Evolutionary conservation across 345 rosid genomes (phyloP).

Genomic region (Anacardium occidentale): DNA sequence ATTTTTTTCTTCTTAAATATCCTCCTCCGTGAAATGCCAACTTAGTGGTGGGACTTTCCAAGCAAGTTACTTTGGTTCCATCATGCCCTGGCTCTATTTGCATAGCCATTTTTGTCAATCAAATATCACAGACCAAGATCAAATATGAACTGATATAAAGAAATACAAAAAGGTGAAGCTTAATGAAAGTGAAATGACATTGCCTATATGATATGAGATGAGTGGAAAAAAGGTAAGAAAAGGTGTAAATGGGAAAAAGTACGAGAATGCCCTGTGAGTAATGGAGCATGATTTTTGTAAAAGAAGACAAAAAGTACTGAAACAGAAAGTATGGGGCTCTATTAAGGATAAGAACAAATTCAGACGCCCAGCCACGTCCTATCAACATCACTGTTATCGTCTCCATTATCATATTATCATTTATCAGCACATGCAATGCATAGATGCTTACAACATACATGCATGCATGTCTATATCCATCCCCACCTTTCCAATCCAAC

Average conservation of each 20-base stretch:
- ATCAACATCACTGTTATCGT: constrained; percentile 21
- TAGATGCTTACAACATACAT: too few species aligned
- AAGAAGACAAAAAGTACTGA: constrained; percentile 32
- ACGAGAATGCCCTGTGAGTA: neutral
- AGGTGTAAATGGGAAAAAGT: neutral
- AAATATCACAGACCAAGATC: too few species aligned
- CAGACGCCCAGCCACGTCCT: constrained; percentile 26
- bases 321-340: constrained; percentile 31
- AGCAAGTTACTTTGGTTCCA: neutral
- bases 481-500: too few species aligned
- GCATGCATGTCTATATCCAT: neutral
- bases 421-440: neutral
- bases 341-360: constrained; percentile 30
- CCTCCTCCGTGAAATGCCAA: neutral
- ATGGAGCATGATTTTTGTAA: neutral
- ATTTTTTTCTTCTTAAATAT: neutral
- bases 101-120: too few species aligned
- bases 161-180: too few species aligned
- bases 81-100: too few species aligned
- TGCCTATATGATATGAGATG: too few species aligned
- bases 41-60: neutral
- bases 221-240: too few species aligned
- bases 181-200: too few species aligned
- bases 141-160: too few species aligned
- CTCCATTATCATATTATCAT: neutral